Percentiles rank a stretch among this genome's conserved stretches.
Evolutionary conservation across 345 rosid genomes (phyloP).

Genomic region (Reutealis trisperma): DNA sequence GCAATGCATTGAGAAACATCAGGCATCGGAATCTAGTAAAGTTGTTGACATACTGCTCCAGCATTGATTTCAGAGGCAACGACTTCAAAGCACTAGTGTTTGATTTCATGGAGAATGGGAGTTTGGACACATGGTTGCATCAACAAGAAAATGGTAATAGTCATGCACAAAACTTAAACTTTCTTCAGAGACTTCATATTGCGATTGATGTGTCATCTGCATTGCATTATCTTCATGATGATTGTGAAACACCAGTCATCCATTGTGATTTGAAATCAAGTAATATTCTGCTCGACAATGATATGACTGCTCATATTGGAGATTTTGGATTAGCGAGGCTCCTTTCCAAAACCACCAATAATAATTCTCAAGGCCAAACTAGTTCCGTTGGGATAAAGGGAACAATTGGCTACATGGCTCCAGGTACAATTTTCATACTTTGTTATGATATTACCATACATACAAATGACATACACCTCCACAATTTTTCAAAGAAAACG

Average conservation of each 20-base stretch:
- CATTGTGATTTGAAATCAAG: conserved; percentile 30
- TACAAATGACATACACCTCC: not conserved
- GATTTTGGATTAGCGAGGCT: too few relatives aligned
- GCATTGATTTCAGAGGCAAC: conserved; percentile 2
- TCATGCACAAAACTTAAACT: not conserved
- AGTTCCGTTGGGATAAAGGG: too few relatives aligned
- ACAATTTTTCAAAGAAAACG: too few relatives aligned
- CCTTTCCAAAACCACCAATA: too few relatives aligned
- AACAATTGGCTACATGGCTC: not conserved
- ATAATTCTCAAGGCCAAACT: too few relatives aligned
- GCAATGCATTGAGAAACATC: not conserved
- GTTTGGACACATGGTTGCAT: conserved; percentile 14
- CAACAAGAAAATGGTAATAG: not conserved
- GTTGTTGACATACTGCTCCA: conserved; percentile 6
- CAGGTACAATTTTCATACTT: not conserved
- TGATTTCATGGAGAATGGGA: conserved; percentile 11
- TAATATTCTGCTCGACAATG: not conserved
- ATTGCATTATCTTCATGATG: conserved; percentile 6
- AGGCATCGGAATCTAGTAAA: conserved; percentile 13
- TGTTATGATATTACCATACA: not conserved
- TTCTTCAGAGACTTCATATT: not conserved
- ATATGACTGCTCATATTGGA: too few relatives aligned
- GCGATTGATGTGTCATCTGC: conserved; percentile 4
- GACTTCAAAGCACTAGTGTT: conserved; percentile 14
- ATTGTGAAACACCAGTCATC: not conserved